Evolutionary conservation across 768 basidiomycete genomes (phyloP).

Genomic region (Auricularia cornea): DNA sequence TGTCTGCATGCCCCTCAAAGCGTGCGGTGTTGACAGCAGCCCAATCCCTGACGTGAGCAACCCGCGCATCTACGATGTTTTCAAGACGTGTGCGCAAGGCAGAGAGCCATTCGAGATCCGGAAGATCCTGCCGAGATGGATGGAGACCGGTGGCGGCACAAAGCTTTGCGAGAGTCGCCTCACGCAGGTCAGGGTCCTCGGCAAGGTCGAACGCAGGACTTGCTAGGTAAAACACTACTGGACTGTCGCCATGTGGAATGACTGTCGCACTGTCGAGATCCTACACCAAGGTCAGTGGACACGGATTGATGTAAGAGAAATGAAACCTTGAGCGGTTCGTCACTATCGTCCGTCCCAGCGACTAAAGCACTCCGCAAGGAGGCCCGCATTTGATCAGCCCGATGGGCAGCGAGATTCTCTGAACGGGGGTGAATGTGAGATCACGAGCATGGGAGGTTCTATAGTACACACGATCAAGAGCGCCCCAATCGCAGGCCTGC

Average conservation of each 20-base stretch:
- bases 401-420: slow-evolving; percentile 22
- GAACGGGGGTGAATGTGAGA: slow-evolving; percentile 12
- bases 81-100: slow-evolving; percentile 32
- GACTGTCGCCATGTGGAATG: slow-evolving; percentile 32
- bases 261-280: slow-evolving; percentile 43
- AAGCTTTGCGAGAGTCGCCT: slow-evolving; percentile 17
- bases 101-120: slow-evolving; percentile 36
- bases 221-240: slow-evolving; percentile 26
- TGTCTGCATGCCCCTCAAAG: slow-evolving; percentile 36
- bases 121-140: slow-evolving; percentile 22
- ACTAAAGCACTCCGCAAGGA: slow-evolving; percentile 42
- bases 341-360: slow-evolving; percentile 37
- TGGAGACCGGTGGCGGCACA: slow-evolving; percentile 24
- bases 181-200: slow-evolving; percentile 13
- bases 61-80: slow-evolving; percentile 32
- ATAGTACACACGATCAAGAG: slow-evolving; percentile 44
- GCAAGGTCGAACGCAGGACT: neutral
- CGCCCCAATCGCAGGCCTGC: slow-evolving; percentile 57
- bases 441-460: neutral
- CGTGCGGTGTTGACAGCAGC: slow-evolving; percentile 38
- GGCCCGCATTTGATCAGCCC: slow-evolving; percentile 28
- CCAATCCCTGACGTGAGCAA: slow-evolving; percentile 44
- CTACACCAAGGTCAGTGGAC: slow-evolving; percentile 19
- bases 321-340: slow-evolving; percentile 45
- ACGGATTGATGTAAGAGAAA: neutral